Conservation (phyloP, 2,329 filamentous ascomycete genomes). For the Trichoderma gracile region DNA sequence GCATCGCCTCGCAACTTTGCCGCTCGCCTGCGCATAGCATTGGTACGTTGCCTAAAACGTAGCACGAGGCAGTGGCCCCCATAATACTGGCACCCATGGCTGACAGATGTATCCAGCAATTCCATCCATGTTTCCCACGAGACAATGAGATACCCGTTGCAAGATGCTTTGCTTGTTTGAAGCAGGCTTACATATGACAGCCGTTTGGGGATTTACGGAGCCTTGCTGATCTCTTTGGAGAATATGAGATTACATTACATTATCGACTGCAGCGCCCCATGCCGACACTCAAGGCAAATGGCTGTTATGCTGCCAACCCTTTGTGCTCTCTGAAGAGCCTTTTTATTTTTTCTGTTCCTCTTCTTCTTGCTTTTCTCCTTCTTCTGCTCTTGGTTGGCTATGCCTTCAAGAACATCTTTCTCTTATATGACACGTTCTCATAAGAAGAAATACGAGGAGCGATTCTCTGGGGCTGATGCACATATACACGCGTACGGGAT, state of each 20-base stretch:
- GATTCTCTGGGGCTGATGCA: not conserved
- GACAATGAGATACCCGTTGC: too few relatives aligned
- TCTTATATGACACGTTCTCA: not conserved
- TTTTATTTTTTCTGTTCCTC: not conserved
- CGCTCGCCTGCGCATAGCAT: not conserved
- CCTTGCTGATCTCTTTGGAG: not conserved
- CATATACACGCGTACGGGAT: not conserved
- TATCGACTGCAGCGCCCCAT: not conserved
- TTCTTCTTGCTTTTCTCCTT: too few relatives aligned
- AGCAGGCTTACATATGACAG: too few relatives aligned
- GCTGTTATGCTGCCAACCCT: not conserved
- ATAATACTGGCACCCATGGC: not conserved
- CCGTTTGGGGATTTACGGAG: too few relatives aligned
- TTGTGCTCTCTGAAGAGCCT: not conserved
- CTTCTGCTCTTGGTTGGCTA: not conserved
- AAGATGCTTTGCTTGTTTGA: too few relatives aligned
- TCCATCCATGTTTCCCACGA: too few relatives aligned
- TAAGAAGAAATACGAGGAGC: not conserved
- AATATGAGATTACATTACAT: not conserved
- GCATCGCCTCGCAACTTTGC: too few relatives aligned
- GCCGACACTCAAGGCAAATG: not conserved
- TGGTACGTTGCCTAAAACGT: not conserved
- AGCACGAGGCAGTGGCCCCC: not conserved
- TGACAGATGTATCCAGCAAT: not conserved
- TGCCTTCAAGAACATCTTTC: not conserved